Evolutionary conservation across 2,329 filamentous ascomycete species (phyloP), one percentile per base, ranked within the genome.

Genomic region (Cytospora piceicola): DNA sequence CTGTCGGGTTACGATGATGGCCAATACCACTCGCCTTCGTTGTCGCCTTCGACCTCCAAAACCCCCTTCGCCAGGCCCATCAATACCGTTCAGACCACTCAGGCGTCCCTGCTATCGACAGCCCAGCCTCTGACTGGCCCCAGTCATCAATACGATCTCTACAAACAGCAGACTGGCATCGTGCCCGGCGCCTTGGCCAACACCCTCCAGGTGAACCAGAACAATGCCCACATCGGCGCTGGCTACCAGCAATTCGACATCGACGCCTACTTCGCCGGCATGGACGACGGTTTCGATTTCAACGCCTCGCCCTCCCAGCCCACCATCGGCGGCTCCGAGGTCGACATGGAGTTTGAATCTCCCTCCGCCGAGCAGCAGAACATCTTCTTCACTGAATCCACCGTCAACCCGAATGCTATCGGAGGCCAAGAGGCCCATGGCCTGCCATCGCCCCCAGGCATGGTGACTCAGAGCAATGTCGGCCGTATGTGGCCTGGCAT

Each of bases 151-250:
- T 98, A 98, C 82, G 92, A 93, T 73, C 88, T 92, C 75, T 96
- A 97, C 82, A 92, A 93, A 80, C 95, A 99, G 77, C 94, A 97
- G 81, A 97, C 95, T 4, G 93, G 94, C 69, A 88, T 97, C 34
- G 92, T 95, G 0, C 90, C 92, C 1, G 93, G 93, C 68, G 94
- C 93, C 61, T 82, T 95, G 69, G 88, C 90, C 52, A 91, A 87
- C 77, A 91, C 94, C 15, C 86, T 95, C 74, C 90, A 91, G 42
- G 86, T 95, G 72, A 93, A 91, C 76, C 84, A 90, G 74, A 79
- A 78, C 69, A 84, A 77, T 71, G 75, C 77, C 54, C 82, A 84
- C 73, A 81, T 88, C 72, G 60, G 27, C 52, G 79, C 81, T 54
- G 83, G 82, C 60, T 88, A 84, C 72, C 79, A 78, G 69, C 78